Conservation (phyloP, 306 rosid species). For the Astragalus glycyphyllos region DNA sequence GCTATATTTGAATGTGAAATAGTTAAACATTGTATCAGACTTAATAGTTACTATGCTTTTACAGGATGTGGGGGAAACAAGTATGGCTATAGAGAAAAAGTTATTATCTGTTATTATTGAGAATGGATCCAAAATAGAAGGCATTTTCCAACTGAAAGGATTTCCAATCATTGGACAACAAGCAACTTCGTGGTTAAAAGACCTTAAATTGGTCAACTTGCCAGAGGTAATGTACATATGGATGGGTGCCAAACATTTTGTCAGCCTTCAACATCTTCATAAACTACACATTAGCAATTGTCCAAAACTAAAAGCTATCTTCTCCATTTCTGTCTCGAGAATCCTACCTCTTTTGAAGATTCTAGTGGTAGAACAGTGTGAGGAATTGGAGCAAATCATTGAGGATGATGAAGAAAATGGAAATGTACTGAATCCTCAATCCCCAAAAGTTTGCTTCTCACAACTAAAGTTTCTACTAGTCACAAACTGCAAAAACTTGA, state of each 20-base stretch:
- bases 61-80: constrained; percentile 10
- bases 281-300: not conserved
- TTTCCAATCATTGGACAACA: not conserved
- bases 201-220: not conserved
- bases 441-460: constrained; percentile 1
- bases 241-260: constrained; percentile 3
- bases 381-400: constrained; percentile 33
- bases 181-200: not conserved
- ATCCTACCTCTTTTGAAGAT: constrained; percentile 12
- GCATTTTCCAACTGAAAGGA: constrained; percentile 12
- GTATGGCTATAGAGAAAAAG: not conserved
- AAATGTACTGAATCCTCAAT: not conserved
- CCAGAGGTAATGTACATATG: constrained; percentile 24
- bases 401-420: constrained; percentile 14
- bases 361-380: not conserved
- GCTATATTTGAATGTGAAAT: not conserved
- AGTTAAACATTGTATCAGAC: not conserved
- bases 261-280: constrained; percentile 27
- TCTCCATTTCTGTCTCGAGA: constrained; percentile 11
- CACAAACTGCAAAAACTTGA: constrained; percentile 26
- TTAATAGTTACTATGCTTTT: constrained; percentile 3
- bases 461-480: constrained; percentile 5
- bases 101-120: not conserved
- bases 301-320: constrained; percentile 26
- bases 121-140: constrained; percentile 14